Evolutionary conservation across 208 protist species (phyloP), one percentile per base, ranked within the genome.

Genomic region (Balamuthia mandrillaris): DNA sequence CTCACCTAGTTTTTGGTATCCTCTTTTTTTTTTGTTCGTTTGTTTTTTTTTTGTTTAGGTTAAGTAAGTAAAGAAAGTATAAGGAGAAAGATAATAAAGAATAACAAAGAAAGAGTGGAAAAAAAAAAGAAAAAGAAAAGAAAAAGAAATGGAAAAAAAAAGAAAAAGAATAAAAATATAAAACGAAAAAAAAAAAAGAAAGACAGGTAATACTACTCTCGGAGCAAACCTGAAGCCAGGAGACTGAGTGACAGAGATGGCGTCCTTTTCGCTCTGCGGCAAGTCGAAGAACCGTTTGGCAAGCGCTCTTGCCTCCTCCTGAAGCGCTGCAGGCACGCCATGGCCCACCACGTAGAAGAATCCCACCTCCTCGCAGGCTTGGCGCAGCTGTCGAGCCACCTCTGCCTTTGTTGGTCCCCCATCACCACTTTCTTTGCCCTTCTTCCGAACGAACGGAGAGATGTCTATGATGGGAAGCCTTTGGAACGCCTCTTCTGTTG

Each of bases 331-430:
- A 3, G 0, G 10, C 12, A 87, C 70, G 31, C 10, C 47, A n/a
- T 87, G 84, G 27, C 47, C 31, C 5, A 41, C 68, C n/a, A 87
- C 54, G 72, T 87, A 87, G 72, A 87, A 87, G 72, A 87, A 87
- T 24, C 84, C 84, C 21, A 83, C 29, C 16, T 5, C 27, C n/a
- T 35, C 29, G 31, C 72, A 83, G 14, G 70, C 72, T 21, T 70
- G 2, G 60, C 74, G 63, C 42, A 87, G 60, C 45, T 81, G 18
- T 3, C 61, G 39, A 31, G 61, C 49, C 4, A 75, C 63, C n/a
- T 52, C 9, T 18, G 27, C 29, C 68, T 35, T 44, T 52, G 21
- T 9, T 5, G 24, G 7, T 12, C 44, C n/a, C 56, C 61, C 68
- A 31, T 52, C 12, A 18, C 1, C 14, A 7, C n/a, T n/a, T n/a